Percentiles rank a stretch among this genome's conserved stretches.
Conservation (phyloP, 2,329 filamentous ascomycete genomes). For the Curvularia eragrostidis region DNA sequence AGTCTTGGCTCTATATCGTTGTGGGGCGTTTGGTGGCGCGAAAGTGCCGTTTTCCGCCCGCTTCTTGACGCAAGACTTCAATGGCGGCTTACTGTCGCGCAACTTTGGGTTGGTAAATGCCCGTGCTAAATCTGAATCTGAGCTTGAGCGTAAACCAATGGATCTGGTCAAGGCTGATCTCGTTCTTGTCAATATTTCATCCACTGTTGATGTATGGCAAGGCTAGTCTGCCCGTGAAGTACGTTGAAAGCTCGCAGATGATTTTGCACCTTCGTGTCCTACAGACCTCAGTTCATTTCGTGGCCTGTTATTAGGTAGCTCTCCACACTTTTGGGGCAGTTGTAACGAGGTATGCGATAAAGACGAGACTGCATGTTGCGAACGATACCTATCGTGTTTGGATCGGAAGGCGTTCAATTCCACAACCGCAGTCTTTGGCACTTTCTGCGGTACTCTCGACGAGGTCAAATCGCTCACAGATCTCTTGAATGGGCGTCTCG, state of each 20-base stretch:
- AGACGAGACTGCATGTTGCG: background rate
- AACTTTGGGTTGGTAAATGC: constrained; percentile 4
- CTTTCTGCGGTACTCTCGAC: background rate
- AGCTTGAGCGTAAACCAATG: constrained; percentile 4
- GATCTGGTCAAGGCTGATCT: constrained; percentile 7
- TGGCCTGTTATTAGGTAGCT: constrained; percentile 22
- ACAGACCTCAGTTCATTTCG: constrained; percentile 12
- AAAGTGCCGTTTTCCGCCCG: constrained; percentile 32
- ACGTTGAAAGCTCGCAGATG: constrained; percentile 10
- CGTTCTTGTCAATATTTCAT: constrained; percentile 7
- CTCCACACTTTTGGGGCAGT: background rate
- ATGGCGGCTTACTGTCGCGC: constrained; percentile 9
- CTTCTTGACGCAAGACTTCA: constrained; percentile 40
- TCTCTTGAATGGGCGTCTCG: constrained; percentile 3
- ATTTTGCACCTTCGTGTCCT: constrained; percentile 15
- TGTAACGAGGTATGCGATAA: background rate
- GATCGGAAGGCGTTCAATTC: constrained; percentile 2
- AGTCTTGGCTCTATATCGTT: background rate
- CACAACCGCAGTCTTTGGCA: background rate
- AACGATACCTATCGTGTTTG: constrained; percentile 6
- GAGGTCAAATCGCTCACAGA: constrained; percentile 6
- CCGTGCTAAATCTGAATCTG: constrained; percentile 13
- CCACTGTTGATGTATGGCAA: constrained; percentile 10
- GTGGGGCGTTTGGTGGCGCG: constrained; percentile 21
- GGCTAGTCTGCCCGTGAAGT: background rate